phyloP scores from a whole-genome alignment of 352 stramenopile genomes.

The Phytophthora colocasiae region DNA sequence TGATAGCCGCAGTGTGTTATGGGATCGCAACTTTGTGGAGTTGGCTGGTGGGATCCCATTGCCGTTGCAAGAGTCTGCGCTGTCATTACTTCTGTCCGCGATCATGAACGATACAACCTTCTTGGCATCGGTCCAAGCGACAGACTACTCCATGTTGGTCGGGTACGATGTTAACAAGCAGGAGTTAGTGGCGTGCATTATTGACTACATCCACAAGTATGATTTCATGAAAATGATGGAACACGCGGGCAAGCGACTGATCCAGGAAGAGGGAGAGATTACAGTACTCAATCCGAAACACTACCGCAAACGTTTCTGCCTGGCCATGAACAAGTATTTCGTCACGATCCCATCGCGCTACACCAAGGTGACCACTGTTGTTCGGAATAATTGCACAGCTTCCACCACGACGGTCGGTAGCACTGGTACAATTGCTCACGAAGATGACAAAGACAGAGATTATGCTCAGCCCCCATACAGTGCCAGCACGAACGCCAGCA shows the following conservation, averaged over 20 bases:
- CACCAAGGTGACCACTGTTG: constrained; percentile 80
- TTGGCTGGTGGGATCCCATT: constrained; percentile 83
- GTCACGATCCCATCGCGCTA: constrained; percentile 88
- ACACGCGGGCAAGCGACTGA: constrained; percentile 87
- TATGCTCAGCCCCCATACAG: constrained; percentile 38
- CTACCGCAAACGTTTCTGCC: constrained; percentile 86
- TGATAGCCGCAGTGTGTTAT: constrained; percentile 63
- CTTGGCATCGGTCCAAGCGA: constrained; percentile 83
- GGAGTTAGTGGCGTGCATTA: constrained; percentile 88
- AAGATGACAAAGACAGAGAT: constrained; percentile 44
- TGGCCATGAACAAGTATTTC: constrained; percentile 92
- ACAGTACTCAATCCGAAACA: constrained; percentile 89
- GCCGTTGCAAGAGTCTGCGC: constrained; percentile 83
- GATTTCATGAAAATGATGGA: constrained; percentile 93
- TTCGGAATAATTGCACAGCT: constrained; percentile 39
- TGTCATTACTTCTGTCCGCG: constrained; percentile 80
- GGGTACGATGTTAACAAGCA: constrained; percentile 89
- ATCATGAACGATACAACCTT: constrained; percentile 90
- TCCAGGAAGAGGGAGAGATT: constrained; percentile 91
- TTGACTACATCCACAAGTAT: constrained; percentile 93
- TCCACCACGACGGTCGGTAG: constrained; percentile 35
- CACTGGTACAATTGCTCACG: constrained; percentile 28
- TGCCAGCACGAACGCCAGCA: constrained; percentile 38
- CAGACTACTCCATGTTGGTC: constrained; percentile 90
- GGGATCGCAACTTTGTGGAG: constrained; percentile 91